These are phyloP conservation scores for Pyrenochaeta sp. DNA, from an alignment of 2,329 filamentous ascomycete species.

Conservation along the genomic window DNA sequence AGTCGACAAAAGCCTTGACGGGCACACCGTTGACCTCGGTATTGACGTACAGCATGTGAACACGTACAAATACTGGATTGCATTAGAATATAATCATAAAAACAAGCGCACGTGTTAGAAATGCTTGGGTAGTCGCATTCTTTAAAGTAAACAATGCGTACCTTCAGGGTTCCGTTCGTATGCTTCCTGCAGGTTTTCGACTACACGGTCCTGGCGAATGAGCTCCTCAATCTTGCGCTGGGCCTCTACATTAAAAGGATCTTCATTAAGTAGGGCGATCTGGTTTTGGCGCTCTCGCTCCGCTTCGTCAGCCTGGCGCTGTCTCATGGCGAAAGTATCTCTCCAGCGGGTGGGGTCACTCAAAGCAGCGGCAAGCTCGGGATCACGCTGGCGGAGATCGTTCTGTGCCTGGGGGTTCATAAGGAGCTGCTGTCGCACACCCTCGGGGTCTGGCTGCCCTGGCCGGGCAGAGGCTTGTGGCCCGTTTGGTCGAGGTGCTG, in stretches of 20 bases:
- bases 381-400: conserved; percentile 75
- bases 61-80: conserved; percentile 81
- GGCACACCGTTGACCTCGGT: conserved; percentile 93
- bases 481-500: conserved; percentile 18
- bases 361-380: conserved; percentile 78
- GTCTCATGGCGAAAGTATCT: conserved; percentile 72
- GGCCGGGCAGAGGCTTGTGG: conserved; percentile 11
- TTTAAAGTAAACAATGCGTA: conserved; percentile 54
- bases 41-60: conserved; percentile 95
- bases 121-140: neutral
- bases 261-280: conserved; percentile 86
- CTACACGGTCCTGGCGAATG: conserved; percentile 91
- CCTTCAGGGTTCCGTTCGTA: conserved; percentile 98
- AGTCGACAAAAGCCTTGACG: conserved; percentile 96
- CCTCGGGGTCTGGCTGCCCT: conserved; percentile 70
- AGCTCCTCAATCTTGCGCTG: conserved; percentile 95
- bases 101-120: neutral
- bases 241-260: conserved; percentile 92
- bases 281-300: conserved; percentile 81
- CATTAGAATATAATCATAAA: conserved; percentile 20
- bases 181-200: conserved; percentile 94
- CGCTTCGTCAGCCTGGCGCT: conserved; percentile 74
- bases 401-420: conserved; percentile 77
- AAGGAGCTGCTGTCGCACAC: conserved; percentile 81
- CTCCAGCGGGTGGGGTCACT: conserved; percentile 81